Evolutionary conservation across 371 early-diverging fungal species (phyloP).

Genomic region (Mortierella sp.): DNA sequence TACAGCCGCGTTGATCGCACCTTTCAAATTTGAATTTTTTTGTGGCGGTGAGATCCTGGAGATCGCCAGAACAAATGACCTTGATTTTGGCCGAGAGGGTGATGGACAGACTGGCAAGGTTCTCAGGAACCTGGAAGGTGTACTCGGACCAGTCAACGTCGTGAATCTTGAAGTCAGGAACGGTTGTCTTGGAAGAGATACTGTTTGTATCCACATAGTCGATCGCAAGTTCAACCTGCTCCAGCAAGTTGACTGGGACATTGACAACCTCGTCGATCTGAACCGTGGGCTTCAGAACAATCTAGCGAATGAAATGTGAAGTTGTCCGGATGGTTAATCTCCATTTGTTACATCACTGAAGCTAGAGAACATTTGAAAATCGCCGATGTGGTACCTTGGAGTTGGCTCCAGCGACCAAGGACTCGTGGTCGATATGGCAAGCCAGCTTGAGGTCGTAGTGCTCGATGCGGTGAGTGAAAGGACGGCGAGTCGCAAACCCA

Average conservation of each 20-base stretch:
- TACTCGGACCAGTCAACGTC: slow-evolving; percentile 51
- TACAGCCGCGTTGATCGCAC: background rate
- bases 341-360: too few species aligned
- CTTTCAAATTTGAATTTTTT: slow-evolving; percentile 23
- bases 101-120: slow-evolving; percentile 47
- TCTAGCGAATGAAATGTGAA: slow-evolving; percentile 13
- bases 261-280: slow-evolving; percentile 44
- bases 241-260: slow-evolving; percentile 58
- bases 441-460: slow-evolving; percentile 55
- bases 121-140: slow-evolving; percentile 50
- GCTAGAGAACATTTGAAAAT: too few species aligned
- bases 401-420: slow-evolving; percentile 58
- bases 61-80: slow-evolving; percentile 40
- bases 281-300: slow-evolving; percentile 60
- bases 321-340: background rate
- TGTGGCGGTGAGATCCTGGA: slow-evolving; percentile 12
- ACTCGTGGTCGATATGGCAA: slow-evolving; percentile 68
- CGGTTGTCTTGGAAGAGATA: slow-evolving; percentile 53
- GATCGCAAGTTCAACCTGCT: slow-evolving; percentile 58
- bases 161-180: slow-evolving; percentile 49
- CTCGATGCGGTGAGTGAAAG: slow-evolving; percentile 59
- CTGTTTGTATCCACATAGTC: slow-evolving; percentile 44
- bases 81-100: slow-evolving; percentile 59
- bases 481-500: slow-evolving; percentile 59
- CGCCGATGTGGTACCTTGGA: slow-evolving; percentile 53